Conservation (phyloP, 495 filamentous ascomycete species). For the Chaetomidium leptoderma region DNA sequence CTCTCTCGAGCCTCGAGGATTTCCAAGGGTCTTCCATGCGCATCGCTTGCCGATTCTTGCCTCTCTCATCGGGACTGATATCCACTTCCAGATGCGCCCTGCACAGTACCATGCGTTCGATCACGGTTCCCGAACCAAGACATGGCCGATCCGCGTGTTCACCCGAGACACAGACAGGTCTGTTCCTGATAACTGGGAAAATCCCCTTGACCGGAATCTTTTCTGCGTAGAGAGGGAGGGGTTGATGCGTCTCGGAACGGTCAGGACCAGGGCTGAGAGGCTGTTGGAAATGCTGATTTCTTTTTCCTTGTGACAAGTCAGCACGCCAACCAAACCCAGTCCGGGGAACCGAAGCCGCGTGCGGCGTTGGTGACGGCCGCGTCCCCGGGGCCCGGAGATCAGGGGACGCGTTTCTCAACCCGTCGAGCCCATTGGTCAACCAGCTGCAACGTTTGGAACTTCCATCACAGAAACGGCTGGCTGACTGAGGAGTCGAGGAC, state of each 20-base stretch:
- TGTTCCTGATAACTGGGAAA: no score
- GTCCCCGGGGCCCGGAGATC: neutral
- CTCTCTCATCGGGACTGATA: neutral
- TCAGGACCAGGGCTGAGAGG: no score
- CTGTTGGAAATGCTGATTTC: no score
- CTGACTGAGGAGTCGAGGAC: no score
- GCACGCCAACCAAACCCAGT: neutral
- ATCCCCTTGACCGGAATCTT: no score
- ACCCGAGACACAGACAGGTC: constrained; percentile 3
- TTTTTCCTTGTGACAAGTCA: no score
- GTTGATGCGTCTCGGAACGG: no score
- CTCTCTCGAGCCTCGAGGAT: neutral
- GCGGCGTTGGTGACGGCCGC: neutral
- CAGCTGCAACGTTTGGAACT: constrained; percentile 2
- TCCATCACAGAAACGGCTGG: neutral
- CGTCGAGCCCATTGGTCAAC: neutral
- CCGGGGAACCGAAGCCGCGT: neutral
- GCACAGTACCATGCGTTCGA: neutral
- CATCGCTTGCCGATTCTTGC: neutral
- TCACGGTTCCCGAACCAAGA: neutral
- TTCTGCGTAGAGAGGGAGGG: no score
- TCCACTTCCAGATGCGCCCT: constrained; percentile 9
- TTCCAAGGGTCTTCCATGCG: neutral
- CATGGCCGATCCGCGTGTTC: neutral
- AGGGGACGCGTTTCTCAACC: neutral